These are phyloP conservation scores for Ilex paraguariensis DNA, from an alignment of 305 asterid species.

Conservation along the genomic window DNA sequence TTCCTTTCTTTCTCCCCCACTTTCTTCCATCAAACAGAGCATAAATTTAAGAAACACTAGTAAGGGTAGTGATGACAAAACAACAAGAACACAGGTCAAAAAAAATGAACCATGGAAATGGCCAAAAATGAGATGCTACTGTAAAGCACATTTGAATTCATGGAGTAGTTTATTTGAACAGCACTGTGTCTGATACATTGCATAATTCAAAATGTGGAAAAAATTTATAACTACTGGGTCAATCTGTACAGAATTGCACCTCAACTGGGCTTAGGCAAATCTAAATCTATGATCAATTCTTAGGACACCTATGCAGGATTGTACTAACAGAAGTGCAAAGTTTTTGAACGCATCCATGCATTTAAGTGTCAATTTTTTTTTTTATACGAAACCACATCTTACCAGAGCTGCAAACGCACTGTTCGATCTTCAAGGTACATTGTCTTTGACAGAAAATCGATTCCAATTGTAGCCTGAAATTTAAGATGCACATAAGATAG, in stretches of 20 bases:
- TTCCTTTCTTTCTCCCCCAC: no score
- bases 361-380: not conserved
- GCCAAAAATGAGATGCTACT: not conserved
- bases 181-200: not conserved
- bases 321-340: conserved; percentile 4
- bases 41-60: no score
- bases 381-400: conserved; percentile 23
- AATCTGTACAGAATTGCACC: not conserved
- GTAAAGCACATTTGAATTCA: not conserved
- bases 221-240: not conserved
- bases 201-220: not conserved
- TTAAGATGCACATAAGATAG: not conserved
- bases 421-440: conserved; percentile 82
- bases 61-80: no score
- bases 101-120: not conserved
- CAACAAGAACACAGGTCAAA: no score
- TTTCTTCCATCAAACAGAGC: no score
- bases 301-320: no score
- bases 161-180: not conserved
- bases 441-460: conserved; percentile 70
- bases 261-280: not conserved
- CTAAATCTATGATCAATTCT: no score
- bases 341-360: not conserved
- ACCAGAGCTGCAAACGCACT: conserved; percentile 72
- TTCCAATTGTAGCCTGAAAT: conserved; percentile 75